Evolutionary conservation across 495 filamentous ascomycete species (phyloP).

Genomic region (Sordaria brevicollis): DNA sequence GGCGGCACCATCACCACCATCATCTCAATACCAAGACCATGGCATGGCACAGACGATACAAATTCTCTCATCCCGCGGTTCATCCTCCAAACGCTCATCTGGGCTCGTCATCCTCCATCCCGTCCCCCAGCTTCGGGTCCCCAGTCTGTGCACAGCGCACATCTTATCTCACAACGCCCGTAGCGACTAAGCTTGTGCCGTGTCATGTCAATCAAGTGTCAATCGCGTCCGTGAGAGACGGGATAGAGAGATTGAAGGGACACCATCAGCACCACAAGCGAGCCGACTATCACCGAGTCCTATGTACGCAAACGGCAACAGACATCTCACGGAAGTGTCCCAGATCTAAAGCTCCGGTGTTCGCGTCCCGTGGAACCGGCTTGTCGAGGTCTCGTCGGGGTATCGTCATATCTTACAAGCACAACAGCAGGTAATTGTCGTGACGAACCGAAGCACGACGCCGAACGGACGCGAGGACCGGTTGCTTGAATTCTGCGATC

Average conservation of each 20-base stretch:
- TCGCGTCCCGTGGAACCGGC: background rate
- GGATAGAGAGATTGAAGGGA: background rate
- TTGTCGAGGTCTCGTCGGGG: background rate
- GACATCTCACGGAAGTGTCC: background rate
- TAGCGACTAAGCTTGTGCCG: background rate
- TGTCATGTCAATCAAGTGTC: background rate
- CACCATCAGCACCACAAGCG: background rate
- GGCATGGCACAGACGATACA: background rate
- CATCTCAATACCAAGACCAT: background rate
- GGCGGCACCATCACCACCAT: background rate
- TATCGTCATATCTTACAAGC: background rate
- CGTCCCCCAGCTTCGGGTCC: background rate
- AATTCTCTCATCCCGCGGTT: background rate
- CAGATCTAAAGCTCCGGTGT: background rate
- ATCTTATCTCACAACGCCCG: background rate
- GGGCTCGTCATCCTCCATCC: background rate
- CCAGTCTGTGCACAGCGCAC: background rate
- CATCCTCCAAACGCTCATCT: background rate
- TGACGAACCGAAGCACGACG: background rate
- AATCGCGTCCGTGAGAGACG: background rate
- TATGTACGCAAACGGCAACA: background rate
- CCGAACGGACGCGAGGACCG: background rate
- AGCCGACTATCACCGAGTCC: background rate
- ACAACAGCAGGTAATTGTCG: background rate
- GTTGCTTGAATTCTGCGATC: background rate